Evolutionary conservation across 2,329 filamentous ascomycete species (phyloP), one percentile per base, ranked within the genome.

Genomic region (Ophioceras dolichostomum): DNA sequence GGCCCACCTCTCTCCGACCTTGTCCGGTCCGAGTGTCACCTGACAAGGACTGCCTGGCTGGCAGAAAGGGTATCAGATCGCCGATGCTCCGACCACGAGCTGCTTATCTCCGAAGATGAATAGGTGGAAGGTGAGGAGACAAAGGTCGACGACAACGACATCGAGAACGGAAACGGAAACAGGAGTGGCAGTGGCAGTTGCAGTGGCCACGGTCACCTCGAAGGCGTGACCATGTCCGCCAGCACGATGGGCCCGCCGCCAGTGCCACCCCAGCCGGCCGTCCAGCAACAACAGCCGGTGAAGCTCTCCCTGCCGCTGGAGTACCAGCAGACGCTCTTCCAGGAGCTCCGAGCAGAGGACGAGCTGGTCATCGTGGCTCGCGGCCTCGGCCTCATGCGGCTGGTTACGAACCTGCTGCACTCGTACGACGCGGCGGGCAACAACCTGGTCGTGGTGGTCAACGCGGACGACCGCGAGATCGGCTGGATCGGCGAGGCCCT

Each of bases 301-400:
- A 87, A 86, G 66, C 73, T 89, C 46, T 88, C 83, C 43, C 69
- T 89, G 43, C 83, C 83, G 45, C 67, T 85, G 77, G 70, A 87
- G 68, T 98, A 93, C 59, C 91, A 98, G 65, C 88, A 96, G 65
- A 81, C 85, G 53, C 76, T 96, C 51, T 96, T 96, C 65, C 85
- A 83, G 57, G 83, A 91, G 62, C 76, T 94, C 47, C 81, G 86
- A 45, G 67, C 77, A 43, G 84, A 95, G 64, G 91, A 98, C 83
- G 83, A 93, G 60, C 79, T 98, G 45, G 82, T 96, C 50, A 71
- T 98, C 38, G 73, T 96, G 39, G 91, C 89, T 30, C 83, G 86
- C 37, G 91, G 91, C 48, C 79, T 98, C 34, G 91, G 91, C 49
- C 78, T 96, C 32, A 75, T 95, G 56, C 85, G 87, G 47, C 75